Conservation (phyloP, 2,329 filamentous ascomycete genomes). For the Ilyonectria robusta region DNA sequence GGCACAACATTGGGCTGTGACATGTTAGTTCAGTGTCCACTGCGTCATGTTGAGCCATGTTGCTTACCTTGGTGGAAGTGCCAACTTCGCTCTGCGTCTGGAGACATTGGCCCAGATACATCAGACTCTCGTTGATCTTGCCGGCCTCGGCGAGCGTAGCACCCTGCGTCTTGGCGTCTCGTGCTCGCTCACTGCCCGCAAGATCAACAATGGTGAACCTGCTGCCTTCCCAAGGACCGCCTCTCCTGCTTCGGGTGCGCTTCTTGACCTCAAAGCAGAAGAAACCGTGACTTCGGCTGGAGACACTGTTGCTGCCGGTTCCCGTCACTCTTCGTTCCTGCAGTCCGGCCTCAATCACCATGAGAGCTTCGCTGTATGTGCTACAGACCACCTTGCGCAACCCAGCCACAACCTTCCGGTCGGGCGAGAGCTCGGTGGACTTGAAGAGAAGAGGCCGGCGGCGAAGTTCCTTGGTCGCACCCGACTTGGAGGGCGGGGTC, state of each 20-base stretch:
- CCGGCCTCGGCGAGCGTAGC: constrained; percentile 94
- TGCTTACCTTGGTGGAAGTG: constrained; percentile 77
- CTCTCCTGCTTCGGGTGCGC: constrained; percentile 63
- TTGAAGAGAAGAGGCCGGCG: constrained; percentile 93
- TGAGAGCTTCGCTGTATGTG: constrained; percentile 84
- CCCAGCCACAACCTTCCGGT: constrained; percentile 95
- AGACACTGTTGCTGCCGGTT: constrained; percentile 93
- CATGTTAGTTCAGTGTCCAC: constrained; percentile 33
- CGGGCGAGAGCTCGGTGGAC: constrained; percentile 86
- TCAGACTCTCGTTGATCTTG: constrained; percentile 98
- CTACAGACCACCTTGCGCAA: constrained; percentile 91
- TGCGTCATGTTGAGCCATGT: background rate
- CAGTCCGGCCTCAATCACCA: constrained; percentile 91
- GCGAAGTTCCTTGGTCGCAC: constrained; percentile 76
- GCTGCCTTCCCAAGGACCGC: constrained; percentile 79
- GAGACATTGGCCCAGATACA: constrained; percentile 97
- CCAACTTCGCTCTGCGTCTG: constrained; percentile 92
- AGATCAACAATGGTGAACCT: constrained; percentile 91
- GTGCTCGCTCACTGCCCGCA: constrained; percentile 92
- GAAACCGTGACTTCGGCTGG: constrained; percentile 94
- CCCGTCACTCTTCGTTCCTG: constrained; percentile 90
- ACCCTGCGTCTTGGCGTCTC: constrained; percentile 94
- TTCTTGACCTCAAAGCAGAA: constrained; percentile 97
- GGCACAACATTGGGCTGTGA: constrained; percentile 79
- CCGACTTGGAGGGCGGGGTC: constrained; percentile 72